Evolutionary conservation across 2,329 filamentous ascomycete genomes (phyloP).

Genomic region (Fusarium hainanense): DNA sequence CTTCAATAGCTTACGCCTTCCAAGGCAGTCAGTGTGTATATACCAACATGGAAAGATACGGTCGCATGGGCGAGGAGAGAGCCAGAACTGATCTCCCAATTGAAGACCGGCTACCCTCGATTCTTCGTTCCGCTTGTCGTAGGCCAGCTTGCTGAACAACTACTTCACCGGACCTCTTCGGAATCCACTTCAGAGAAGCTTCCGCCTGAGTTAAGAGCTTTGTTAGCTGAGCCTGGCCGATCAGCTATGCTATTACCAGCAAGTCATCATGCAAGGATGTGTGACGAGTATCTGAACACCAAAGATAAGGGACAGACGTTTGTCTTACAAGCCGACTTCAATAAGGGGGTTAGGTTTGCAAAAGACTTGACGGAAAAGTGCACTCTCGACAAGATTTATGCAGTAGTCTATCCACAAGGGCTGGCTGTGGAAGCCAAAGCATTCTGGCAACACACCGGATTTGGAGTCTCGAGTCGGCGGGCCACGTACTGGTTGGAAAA

Average conservation of each 20-base stretch:
- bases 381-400: conserved; percentile 23
- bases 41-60: conserved; percentile 47
- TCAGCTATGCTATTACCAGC: conserved; percentile 31
- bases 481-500: conserved; percentile 43
- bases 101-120: conserved; percentile 46
- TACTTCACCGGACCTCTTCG: conserved; percentile 34
- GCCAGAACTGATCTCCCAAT: conserved; percentile 28
- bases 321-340: conserved; percentile 25
- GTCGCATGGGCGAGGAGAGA: conserved; percentile 42
- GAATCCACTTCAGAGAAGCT: not conserved
- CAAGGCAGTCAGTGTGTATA: conserved; percentile 48
- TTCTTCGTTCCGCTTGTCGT: conserved; percentile 45
- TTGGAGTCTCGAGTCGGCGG: conserved; percentile 46
- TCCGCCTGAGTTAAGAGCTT: not conserved
- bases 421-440: conserved; percentile 40
- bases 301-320: not conserved
- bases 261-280: conserved; percentile 21
- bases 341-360: not conserved
- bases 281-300: conserved; percentile 33
- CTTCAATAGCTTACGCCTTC: not conserved
- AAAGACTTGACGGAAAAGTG: not conserved
- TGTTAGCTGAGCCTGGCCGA: not conserved
- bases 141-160: conserved; percentile 27
- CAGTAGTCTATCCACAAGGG: conserved; percentile 23
- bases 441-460: conserved; percentile 49